These are phyloP conservation scores for Sporothrix brasiliensis DNA, from an alignment of 2,329 filamentous ascomycete species.

Conservation along the genomic window DNA sequence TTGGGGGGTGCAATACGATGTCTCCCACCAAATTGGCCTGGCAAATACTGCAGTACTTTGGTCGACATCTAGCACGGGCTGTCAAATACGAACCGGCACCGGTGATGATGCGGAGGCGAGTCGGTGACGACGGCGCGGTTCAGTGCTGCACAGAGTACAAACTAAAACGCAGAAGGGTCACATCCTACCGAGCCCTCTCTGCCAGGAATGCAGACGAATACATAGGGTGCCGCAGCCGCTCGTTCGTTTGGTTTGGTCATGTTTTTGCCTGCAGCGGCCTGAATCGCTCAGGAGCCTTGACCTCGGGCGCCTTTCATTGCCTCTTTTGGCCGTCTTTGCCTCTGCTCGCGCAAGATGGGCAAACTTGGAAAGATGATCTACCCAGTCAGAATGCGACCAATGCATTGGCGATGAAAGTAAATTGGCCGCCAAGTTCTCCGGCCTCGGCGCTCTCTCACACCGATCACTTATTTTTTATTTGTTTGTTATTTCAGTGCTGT, in stretches of 20 bases:
- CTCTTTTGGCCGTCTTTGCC: conserved; percentile 15
- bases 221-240: neutral
- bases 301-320: conserved; percentile 6
- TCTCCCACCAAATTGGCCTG: neutral
- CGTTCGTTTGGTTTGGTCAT: neutral
- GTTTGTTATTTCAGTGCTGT: too few relatives aligned
- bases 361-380: neutral
- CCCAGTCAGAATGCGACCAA: neutral
- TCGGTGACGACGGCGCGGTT: conserved; percentile 1
- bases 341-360: neutral
- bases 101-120: neutral
- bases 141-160: neutral
- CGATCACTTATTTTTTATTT: neutral
- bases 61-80: neutral
- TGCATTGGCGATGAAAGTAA: neutral
- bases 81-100: neutral
- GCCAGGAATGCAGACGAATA: neutral
- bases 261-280: neutral
- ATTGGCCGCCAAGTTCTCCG: neutral
- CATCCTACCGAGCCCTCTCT: neutral
- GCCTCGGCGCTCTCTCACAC: neutral
- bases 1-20: neutral
- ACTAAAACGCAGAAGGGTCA: too few relatives aligned
- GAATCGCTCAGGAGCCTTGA: conserved; percentile 6
- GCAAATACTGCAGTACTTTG: neutral